Percentiles rank a stretch among this genome's conserved stretches.
phyloP scores from a whole-genome alignment of 768 basidiomycete species.

The Termitomyces sp. region DNA sequence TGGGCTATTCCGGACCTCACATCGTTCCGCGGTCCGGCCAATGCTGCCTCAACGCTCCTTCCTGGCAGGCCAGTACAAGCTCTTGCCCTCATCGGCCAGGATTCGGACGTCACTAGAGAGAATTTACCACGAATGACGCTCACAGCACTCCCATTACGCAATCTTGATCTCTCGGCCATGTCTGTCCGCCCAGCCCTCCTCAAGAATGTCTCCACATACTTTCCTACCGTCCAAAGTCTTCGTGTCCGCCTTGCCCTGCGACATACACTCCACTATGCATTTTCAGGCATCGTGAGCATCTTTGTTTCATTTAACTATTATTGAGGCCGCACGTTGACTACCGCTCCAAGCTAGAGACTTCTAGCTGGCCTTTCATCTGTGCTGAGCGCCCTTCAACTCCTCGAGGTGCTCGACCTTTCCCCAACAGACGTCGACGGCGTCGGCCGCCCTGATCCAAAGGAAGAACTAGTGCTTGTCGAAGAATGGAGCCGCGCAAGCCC shows the following conservation, averaged over 20 bases:
- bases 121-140: conserved; percentile 45
- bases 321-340: neutral
- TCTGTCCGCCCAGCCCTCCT: conserved; percentile 51
- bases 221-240: conserved; percentile 44
- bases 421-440: conserved; percentile 47
- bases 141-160: conserved; percentile 41
- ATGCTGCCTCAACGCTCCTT: conserved; percentile 51
- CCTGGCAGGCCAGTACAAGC: conserved; percentile 55
- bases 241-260: conserved; percentile 54
- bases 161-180: conserved; percentile 56
- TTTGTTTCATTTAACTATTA: neutral
- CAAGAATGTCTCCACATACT: conserved; percentile 46
- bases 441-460: conserved; percentile 34
- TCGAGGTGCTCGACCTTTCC: conserved; percentile 53
- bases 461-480: conserved; percentile 45
- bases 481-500: conserved; percentile 54
- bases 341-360: conserved; percentile 36
- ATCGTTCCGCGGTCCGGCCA: conserved; percentile 55
- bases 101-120: conserved; percentile 46
- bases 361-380: conserved; percentile 56
- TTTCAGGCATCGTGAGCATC: conserved; percentile 58
- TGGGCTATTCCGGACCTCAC: conserved; percentile 40
- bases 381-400: conserved; percentile 40
- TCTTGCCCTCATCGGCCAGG: conserved; percentile 51
- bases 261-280: conserved; percentile 59